Conservation (phyloP, 164 flowering plant species). For the Umbilicus rupestris region DNA sequence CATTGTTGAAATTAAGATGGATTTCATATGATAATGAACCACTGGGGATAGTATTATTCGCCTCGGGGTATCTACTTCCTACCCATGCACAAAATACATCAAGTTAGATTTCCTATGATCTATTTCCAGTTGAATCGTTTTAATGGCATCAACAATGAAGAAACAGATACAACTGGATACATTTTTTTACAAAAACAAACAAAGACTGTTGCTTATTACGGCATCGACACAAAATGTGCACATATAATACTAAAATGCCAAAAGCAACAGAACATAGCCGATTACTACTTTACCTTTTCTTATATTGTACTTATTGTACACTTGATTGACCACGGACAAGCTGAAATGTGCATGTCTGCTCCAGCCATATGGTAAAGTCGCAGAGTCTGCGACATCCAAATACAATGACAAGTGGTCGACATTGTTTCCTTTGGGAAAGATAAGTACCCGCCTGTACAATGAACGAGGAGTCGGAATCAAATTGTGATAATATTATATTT, state of each 20-base stretch:
- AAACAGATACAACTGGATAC: no score
- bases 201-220: no score
- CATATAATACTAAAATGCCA: not conserved
- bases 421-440: constrained; percentile 60
- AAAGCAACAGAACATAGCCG: not conserved
- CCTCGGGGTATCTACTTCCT: no score
- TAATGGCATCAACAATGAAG: no score
- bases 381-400: constrained; percentile 47
- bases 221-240: not conserved
- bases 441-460: constrained; percentile 41
- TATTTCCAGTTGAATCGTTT: no score
- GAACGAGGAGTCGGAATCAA: not conserved
- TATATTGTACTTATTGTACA: constrained; percentile 27
- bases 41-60: no score
- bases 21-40: no score
- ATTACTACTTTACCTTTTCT: constrained; percentile 34
- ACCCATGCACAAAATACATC: no score
- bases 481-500: not conserved
- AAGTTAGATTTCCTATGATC: no score
- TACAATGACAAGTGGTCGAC: constrained; percentile 51
- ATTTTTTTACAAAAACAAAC: no score
- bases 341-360: constrained; percentile 53
- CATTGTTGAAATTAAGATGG: not conserved
- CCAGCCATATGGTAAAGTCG: constrained; percentile 56
- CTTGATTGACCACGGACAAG: constrained; percentile 44